Conservation (phyloP, 768 basidiomycete species). For the Lenzites betulinus region DNA sequence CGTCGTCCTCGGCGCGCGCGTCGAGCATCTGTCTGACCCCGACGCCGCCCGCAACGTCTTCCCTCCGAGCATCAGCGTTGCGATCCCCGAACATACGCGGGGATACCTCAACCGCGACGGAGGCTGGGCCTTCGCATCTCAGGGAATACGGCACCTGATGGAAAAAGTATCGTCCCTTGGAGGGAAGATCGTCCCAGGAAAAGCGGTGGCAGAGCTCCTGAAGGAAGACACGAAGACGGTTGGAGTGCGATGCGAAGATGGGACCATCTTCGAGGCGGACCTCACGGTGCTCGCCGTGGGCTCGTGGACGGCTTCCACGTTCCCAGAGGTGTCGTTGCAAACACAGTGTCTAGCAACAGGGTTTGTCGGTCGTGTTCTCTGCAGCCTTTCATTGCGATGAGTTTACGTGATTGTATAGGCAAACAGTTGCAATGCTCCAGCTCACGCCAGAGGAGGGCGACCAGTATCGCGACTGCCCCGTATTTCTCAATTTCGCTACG, state of each 20-base stretch:
- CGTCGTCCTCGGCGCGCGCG: constrained; percentile 51
- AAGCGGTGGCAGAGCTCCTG: constrained; percentile 54
- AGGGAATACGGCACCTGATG: constrained; percentile 60
- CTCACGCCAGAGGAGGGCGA: constrained; percentile 70
- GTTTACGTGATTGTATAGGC: constrained; percentile 45
- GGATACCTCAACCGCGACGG: constrained; percentile 78
- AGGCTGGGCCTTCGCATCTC: constrained; percentile 83
- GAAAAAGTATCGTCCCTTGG: constrained; percentile 57
- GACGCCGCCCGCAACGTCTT: constrained; percentile 51
- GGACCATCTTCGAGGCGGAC: constrained; percentile 54
- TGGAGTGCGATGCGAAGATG: constrained; percentile 67
- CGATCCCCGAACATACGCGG: constrained; percentile 37
- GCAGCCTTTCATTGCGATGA: background rate
- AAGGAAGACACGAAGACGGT: constrained; percentile 42
- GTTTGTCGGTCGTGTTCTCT: constrained; percentile 42
- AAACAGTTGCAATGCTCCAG: constrained; percentile 76
- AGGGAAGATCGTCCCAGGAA: constrained; percentile 60
- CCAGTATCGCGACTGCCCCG: constrained; percentile 60
- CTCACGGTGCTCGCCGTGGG: constrained; percentile 73
- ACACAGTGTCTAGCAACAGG: constrained; percentile 74
- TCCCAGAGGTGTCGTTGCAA: constrained; percentile 58
- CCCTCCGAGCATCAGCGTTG: constrained; percentile 42
- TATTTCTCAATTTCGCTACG: constrained; percentile 69
- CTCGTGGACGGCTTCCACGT: constrained; percentile 83
- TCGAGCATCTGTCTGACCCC: constrained; percentile 41